Conservation (phyloP, 2,329 filamentous ascomycete genomes). For the Stagonosporopsis chrysanthemi region DNA sequence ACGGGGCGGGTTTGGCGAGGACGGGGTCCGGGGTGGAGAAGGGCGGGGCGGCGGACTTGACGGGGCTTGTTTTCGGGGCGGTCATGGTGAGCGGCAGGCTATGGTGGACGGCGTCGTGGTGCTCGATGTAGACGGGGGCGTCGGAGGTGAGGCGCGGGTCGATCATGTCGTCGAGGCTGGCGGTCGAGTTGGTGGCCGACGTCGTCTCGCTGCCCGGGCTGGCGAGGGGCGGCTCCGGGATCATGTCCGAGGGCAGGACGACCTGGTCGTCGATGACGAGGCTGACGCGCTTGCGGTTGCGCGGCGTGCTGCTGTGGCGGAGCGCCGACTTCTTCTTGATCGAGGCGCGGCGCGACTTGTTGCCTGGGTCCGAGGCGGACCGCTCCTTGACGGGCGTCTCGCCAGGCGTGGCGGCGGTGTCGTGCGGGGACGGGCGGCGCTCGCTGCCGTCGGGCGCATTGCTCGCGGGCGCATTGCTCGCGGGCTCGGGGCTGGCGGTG, state of each 20-base stretch:
- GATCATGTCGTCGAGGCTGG: constrained; percentile 43
- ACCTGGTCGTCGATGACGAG: constrained; percentile 50
- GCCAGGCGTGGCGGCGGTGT: constrained; percentile 18
- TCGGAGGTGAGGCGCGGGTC: constrained; percentile 41
- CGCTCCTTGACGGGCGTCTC: constrained; percentile 21
- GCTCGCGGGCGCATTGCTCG: constrained; percentile 23
- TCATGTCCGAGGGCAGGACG: constrained; percentile 47
- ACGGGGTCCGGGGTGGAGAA: constrained; percentile 12
- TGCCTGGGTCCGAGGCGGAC: constrained; percentile 17
- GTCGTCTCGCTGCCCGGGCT: constrained; percentile 43
- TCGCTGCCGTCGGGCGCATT: constrained; percentile 25
- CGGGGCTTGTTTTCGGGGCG: constrained; percentile 33
- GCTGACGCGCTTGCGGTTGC: constrained; percentile 45
- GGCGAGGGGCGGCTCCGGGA: constrained; percentile 35
- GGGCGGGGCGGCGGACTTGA: constrained; percentile 29
- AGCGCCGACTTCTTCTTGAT: constrained; percentile 48
- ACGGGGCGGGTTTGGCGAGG: constrained; percentile 11
- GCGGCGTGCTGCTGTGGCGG: constrained; percentile 33
- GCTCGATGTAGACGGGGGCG: constrained; percentile 24
- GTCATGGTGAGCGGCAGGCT: constrained; percentile 37
- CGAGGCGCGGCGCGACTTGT: constrained; percentile 38
- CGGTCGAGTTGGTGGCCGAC: constrained; percentile 40
- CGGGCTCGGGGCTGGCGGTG: constrained; percentile 3
- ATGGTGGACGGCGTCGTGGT: constrained; percentile 42
- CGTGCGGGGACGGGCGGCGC: constrained; percentile 23